Conservation (phyloP, 176 grass and related monocot species). For the Oryza nivara region DNA sequence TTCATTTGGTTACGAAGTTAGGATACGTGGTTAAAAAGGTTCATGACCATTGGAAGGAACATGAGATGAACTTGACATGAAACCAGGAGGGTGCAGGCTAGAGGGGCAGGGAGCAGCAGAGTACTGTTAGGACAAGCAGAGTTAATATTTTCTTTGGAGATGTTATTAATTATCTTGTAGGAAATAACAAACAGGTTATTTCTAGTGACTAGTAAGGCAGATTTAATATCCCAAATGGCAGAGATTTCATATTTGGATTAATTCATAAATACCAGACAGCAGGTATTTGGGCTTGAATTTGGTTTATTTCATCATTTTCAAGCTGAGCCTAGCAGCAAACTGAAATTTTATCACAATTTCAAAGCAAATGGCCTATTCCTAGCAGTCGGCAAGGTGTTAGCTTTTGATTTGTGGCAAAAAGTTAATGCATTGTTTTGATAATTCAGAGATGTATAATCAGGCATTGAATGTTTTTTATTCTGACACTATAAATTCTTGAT, state of each 20-base stretch:
- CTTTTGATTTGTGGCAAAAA: not conserved
- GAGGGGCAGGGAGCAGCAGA: not conserved
- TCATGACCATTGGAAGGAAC: not conserved
- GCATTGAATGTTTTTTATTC: not conserved
- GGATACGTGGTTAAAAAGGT: not conserved
- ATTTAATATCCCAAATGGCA: conserved; percentile 1
- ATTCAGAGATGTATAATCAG: not conserved
- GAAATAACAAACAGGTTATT: not conserved
- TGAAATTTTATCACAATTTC: not conserved
- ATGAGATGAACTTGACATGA: not conserved
- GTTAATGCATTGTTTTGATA: not conserved
- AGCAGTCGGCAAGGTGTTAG: conserved; percentile 1
- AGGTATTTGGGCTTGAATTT: conserved; percentile 18
- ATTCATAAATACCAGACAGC: not conserved
- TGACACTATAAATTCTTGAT: not conserved
- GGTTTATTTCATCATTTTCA: not conserved
- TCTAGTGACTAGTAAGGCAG: conserved; percentile 2
- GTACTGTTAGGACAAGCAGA: not conserved
- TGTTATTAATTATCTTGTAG: not conserved
- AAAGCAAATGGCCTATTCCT: conserved; percentile 18
- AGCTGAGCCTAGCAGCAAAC: not conserved
- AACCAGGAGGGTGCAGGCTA: not conserved
- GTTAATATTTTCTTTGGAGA: not conserved
- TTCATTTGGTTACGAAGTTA: not conserved
- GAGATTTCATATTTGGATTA: conserved; percentile 20